Evolutionary conservation across 441 rosid genomes (phyloP), one percentile per base, ranked within the genome.

Genomic region (Arabidopsis hybrid): DNA sequence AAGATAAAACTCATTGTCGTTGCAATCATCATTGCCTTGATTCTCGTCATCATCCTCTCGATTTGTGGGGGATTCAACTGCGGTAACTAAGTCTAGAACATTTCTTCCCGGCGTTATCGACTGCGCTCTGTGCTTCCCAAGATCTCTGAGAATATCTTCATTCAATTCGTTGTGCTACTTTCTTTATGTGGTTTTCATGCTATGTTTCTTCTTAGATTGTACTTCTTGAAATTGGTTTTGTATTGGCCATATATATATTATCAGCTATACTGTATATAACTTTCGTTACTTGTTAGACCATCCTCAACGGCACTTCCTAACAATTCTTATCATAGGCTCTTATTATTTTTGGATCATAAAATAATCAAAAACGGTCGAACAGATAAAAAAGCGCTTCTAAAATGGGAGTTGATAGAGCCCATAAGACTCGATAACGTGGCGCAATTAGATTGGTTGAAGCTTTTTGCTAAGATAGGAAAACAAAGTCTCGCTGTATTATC

Each of bases 41-140:
- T 88, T 58, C 86, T 92, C 78, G 85, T 92, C 83, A 86, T 92
- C 47, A 58, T 88, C 60, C 81, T 87, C 62, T 90, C 97, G 0
- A 65, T 87, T 52, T 90, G 96, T 80, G 79, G 80, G 6, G 91
- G 91, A 8, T 90, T 88, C 78, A 84, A 80, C 17, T 90, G 97
- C 13, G 59, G 60, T 13, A 62, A 76, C 29, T 73, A 62, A 73
- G 64, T 65, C 31, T 59, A 51, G 39, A 66, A 60, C 77, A 60
- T 71, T 34, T 43, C 72, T 57, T 60, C 38, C 18, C 14, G 5
- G 60, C 26, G 39, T 47, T 59, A 59, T 59, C 45, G 3, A 69
- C 65, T 4, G 12, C 13, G 29, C 9, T 40, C 12, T 52, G 61
- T 18, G 58, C 49, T 34, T 43, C 57, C 29, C 39, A 12, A 64